Base-by-base conservation (phyloP, 192 early-diverging fungal species). In the Gigaspora rosea region DNA sequence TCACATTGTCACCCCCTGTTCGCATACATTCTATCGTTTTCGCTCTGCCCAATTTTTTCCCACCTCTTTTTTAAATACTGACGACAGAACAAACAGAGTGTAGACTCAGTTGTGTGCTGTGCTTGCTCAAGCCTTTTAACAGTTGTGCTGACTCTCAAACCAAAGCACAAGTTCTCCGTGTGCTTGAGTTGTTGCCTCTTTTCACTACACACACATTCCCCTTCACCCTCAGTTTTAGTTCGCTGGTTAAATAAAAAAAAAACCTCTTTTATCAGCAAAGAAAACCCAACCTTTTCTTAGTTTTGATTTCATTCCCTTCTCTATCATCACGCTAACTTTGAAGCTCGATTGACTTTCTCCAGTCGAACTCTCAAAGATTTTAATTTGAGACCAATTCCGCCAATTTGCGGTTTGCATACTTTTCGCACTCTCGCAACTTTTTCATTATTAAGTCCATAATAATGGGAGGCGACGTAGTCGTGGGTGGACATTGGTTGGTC, bases 401-500 rank as follows among this genome's bases (percentile, higher is more conserved):
- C 67, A 50, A 50, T 50, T 69, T 69, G 67, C 67, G 48, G 48
- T 50, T 69, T 69, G 49, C 20, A 22, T 10, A 27, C n/a, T 27
- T 20, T 27, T 27, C 48, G 47, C 22, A 66, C 36, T 66, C 64
- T 32, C 67, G 67, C 67, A 69, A 50, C 4, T 48, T 20, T 51
- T 69, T 41, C 67, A 66, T 66, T 66, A 66, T 66, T 66, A 32
- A 41, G 35, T 12, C 18, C 64, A 66, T 10, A 51, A 69, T 22
- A 50, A 69, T 69, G 67, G 48, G 46, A 27, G 59, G 27, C 18
- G 48, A 74, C 58, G 58, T 74, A 61, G 70, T 87, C 64, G 82
- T 87, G 54, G 84, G 85, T 75, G 85, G 81, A 71, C 80, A 86
- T 78, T 89, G 86, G 83, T 69, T 83, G 48, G 85, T 86, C 49